These are phyloP conservation scores for Friedmanniomyces endolithicus DNA, from an alignment of 495 filamentous ascomycete species.

Conservation along the genomic window DNA sequence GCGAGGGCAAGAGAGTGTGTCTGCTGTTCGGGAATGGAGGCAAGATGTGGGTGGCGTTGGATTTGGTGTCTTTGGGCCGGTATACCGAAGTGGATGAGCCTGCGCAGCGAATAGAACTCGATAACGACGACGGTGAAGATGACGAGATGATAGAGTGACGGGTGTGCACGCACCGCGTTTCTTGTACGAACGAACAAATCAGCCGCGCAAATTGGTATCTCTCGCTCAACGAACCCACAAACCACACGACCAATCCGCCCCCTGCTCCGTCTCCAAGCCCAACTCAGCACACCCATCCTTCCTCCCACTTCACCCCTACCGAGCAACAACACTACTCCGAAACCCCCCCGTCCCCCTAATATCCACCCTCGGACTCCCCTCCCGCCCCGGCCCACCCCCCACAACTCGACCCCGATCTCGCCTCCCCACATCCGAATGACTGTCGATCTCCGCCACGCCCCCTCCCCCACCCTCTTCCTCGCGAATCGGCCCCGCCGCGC, in stretches of 20 bases:
- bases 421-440: constrained; percentile 10
- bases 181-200: too few species aligned
- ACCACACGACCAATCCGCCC: too few species aligned
- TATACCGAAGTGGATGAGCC: not conserved
- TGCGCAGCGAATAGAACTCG: not conserved
- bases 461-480: not conserved
- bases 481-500: not conserved
- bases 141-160: not conserved
- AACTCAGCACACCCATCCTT: not conserved
- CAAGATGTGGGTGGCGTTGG: constrained; percentile 24
- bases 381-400: not conserved
- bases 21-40: constrained; percentile 24
- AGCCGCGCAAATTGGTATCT: not conserved
- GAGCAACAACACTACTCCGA: constrained; percentile 2
- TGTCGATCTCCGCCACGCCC: constrained; percentile 11
- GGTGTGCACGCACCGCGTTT: too few species aligned
- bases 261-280: too few species aligned
- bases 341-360: constrained; percentile 9
- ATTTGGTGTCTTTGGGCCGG: constrained; percentile 15
- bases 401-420: not conserved
- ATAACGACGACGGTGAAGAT: not conserved
- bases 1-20: constrained; percentile 21
- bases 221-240: too few species aligned
- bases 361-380: constrained; percentile 2
- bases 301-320: not conserved